phyloP scores from a whole-genome alignment of 176 grass and related monocot genomes.

The Aegilops bicornis region DNA sequence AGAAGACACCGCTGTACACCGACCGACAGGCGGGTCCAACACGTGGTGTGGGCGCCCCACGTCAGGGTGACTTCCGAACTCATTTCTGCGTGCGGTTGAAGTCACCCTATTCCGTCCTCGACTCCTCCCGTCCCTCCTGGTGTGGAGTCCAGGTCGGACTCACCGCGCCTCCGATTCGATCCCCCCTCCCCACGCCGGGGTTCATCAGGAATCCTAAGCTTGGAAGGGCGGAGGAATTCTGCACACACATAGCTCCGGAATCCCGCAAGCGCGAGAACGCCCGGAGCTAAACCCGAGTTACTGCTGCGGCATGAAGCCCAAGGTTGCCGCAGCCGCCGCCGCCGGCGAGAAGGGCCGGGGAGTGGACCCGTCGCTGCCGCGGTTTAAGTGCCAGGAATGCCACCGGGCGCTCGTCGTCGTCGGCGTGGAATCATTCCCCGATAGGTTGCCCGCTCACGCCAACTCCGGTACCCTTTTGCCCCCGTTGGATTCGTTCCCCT shows the following conservation, averaged over 20 bases:
- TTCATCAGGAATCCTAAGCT: background rate
- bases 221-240: background rate
- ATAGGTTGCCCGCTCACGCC: slow-evolving; percentile 49
- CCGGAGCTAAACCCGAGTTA: background rate
- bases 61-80: background rate
- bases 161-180: background rate
- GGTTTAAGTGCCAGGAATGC: slow-evolving; percentile 74
- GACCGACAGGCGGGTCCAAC: background rate
- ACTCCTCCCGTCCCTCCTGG: background rate
- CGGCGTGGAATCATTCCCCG: slow-evolving; percentile 68
- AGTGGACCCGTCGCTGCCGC: slow-evolving; percentile 51
- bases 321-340: background rate
- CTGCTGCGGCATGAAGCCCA: slow-evolving; percentile 38
- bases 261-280: background rate
- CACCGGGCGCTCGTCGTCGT: slow-evolving; percentile 59
- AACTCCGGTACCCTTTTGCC: slow-evolving; percentile 32
- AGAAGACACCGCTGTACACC: background rate
- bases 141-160: background rate
- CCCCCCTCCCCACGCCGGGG: background rate
- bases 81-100: background rate
- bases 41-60: background rate
- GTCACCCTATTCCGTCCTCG: background rate
- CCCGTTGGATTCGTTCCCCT: slow-evolving; percentile 23
- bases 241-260: background rate
- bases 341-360: slow-evolving; percentile 35